Evolutionary conservation across 495 filamentous ascomycete genomes (phyloP).

Genomic region (Podospora comata): DNA sequence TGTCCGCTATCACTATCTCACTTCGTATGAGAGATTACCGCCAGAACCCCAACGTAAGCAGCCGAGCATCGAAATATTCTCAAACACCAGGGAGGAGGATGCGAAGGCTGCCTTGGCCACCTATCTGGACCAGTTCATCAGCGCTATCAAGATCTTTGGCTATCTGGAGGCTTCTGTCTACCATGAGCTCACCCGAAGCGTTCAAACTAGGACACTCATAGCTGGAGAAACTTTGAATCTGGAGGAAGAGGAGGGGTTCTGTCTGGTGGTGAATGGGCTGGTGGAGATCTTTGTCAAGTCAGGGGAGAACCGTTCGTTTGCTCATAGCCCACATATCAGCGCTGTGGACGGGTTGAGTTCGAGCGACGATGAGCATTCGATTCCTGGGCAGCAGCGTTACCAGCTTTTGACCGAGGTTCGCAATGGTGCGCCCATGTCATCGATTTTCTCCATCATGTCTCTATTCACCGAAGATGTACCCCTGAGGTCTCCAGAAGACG

Average conservation of each 20-base stretch:
- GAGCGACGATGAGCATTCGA: slow-evolving; percentile 60
- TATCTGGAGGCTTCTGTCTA: slow-evolving; percentile 96
- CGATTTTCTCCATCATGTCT: slow-evolving; percentile 92
- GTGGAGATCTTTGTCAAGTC: slow-evolving; percentile 99
- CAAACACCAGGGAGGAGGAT: slow-evolving; percentile 84
- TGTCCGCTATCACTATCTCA: slow-evolving; percentile 87
- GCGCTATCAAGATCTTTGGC: slow-evolving; percentile 98
- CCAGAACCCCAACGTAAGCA: slow-evolving; percentile 95
- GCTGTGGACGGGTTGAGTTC: slow-evolving; percentile 43
- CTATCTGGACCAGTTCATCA: slow-evolving; percentile 96
- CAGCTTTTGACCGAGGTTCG: slow-evolving; percentile 96
- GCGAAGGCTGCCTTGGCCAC: slow-evolving; percentile 87
- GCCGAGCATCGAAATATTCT: slow-evolving; percentile 90
- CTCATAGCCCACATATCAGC: slow-evolving; percentile 17
- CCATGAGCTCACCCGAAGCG: slow-evolving; percentile 93
- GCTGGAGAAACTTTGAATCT: slow-evolving; percentile 92
- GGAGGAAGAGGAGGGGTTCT: slow-evolving; percentile 97
- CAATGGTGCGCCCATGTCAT: slow-evolving; percentile 98
- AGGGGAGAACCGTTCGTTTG: slow-evolving; percentile 47
- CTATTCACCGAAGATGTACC: slow-evolving; percentile 94
- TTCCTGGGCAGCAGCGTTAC: slow-evolving; percentile 66
- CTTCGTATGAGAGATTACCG: slow-evolving; percentile 90
- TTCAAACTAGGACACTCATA: slow-evolving; percentile 95
- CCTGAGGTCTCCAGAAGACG: slow-evolving; percentile 63
- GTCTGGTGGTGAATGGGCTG: slow-evolving; percentile 91